Evolutionary conservation across 345 rosid species (phyloP), one percentile per base, ranked within the genome.

Genomic region (Kandelia obovata): DNA sequence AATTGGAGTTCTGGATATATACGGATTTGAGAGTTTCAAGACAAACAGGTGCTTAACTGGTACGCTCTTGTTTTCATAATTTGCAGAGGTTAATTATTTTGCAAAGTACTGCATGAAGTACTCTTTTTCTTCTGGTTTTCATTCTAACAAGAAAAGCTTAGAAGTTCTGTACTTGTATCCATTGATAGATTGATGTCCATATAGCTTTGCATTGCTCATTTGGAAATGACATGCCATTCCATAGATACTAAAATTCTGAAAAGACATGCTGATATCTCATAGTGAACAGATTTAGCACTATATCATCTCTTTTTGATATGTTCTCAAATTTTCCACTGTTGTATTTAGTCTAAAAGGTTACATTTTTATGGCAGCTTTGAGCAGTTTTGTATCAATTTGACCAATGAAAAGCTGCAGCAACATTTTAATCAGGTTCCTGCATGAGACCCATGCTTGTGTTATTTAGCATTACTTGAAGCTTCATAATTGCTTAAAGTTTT

Each of bases 11-110:
- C 89, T 95, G 75, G 99, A 95, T 87, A 95, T 95, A 28, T 95
- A 95, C 81, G 99, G 99, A 78, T 95, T 95, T 62, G 99, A 95
- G 86, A 95, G 98, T 89, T 95, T 95, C 91, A 90, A 95, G 90
- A 92, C 96, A 81, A 95, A 95, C 91, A 95, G 99, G 99, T 95
- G 92, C 95, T 87, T 87, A 78, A 81, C 84, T 61, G 85, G 88
- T 85, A 88, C 77, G 74, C 73, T 73, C 47, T 71, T 58, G 67
- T 71, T 47, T 72, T 86, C 88, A 72, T 85, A 72, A 78, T 72
- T 78, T 69, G 34, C 58, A 72, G 69, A 78, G 71, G 79, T 71
- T 69, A 73, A 37, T 70, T 55, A 75, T 73, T 66, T 69, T 71
- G 72, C 64, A 65, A 68, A 62, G 39, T 62, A 72, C 69, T 72